Conservation (phyloP, 257 asterid genomes). For the Leonotis leonurus region DNA sequence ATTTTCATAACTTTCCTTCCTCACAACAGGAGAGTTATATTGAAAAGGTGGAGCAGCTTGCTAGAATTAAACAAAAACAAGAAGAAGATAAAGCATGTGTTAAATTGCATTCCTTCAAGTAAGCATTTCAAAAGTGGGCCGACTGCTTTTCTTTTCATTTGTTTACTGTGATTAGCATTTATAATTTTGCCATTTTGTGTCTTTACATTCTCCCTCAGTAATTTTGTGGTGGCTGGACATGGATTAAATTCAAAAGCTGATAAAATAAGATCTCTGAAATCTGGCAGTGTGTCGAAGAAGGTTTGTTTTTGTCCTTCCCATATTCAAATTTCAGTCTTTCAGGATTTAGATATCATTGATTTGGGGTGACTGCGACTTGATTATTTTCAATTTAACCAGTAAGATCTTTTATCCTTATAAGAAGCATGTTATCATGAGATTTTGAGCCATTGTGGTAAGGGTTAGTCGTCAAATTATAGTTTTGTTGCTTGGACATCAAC, state of each 20-base stretch:
- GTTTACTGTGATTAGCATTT: background rate
- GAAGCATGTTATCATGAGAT: background rate
- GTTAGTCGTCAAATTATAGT: background rate
- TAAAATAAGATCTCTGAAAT: slow-evolving; percentile 47
- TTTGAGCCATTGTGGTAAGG: background rate
- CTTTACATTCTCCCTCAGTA: slow-evolving; percentile 38
- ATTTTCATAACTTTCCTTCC: slow-evolving; percentile 10
- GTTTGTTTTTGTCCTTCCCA: slow-evolving; percentile 26
- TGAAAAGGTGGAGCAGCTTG: slow-evolving; percentile 71
- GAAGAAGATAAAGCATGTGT: slow-evolving; percentile 66
- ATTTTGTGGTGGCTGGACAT: slow-evolving; percentile 32
- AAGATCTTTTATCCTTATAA: background rate
- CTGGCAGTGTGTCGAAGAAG: slow-evolving; percentile 51
- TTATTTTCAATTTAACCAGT: background rate
- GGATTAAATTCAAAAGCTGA: slow-evolving; percentile 32
- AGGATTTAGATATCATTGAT: background rate
- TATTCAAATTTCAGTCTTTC: background rate
- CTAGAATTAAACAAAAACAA: slow-evolving; percentile 70
- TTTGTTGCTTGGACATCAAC: background rate
- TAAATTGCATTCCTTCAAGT: slow-evolving; percentile 83
- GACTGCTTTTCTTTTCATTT: background rate
- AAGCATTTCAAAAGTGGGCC: slow-evolving; percentile 18
- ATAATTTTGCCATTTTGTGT: background rate
- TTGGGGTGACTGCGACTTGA: background rate
- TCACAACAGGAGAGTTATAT: slow-evolving; percentile 65